Percentiles rank a stretch among this genome's conserved stretches.
These are phyloP conservation scores for Trametes coccinea DNA, from an alignment of 768 basidiomycete genomes.

Conservation along the genomic window DNA sequence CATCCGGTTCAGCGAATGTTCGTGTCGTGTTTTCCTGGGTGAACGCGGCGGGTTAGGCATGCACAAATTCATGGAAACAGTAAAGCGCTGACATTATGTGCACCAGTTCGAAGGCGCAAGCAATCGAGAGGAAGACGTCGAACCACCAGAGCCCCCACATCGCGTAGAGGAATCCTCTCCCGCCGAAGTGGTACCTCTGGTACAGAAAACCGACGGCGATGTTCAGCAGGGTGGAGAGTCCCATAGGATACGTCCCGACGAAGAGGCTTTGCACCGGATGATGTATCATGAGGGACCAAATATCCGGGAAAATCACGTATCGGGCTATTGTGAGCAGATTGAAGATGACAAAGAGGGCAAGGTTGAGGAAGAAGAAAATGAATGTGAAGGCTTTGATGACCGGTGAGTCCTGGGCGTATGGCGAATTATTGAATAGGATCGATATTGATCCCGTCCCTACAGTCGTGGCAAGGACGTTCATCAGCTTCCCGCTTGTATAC, in stretches of 20 bases:
- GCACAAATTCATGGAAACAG: neutral
- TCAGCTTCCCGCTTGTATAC: too few relatives aligned
- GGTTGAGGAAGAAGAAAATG: constrained; percentile 60
- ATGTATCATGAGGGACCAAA: constrained; percentile 49
- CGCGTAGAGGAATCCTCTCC: constrained; percentile 50
- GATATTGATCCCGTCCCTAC: constrained; percentile 51
- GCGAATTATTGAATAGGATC: constrained; percentile 56
- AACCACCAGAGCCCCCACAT: constrained; percentile 74
- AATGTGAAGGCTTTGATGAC: constrained; percentile 46
- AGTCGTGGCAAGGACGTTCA: neutral
- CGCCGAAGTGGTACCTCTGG: constrained; percentile 48
- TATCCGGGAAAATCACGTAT: constrained; percentile 54
- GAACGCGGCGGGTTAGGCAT: neutral
- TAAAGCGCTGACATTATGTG: constrained; percentile 60
- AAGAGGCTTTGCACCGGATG: constrained; percentile 55
- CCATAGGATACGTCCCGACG: constrained; percentile 57
- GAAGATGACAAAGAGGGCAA: constrained; percentile 54
- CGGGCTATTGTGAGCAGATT: constrained; percentile 45
- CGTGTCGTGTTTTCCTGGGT: constrained; percentile 57
- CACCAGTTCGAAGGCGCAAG: constrained; percentile 61
- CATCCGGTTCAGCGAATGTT: constrained; percentile 56
- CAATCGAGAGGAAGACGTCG: constrained; percentile 53
- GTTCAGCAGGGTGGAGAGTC: constrained; percentile 56
- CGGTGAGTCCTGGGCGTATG: constrained; percentile 47
- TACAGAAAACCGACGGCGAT: constrained; percentile 49